phyloP scores from a whole-genome alignment of 2,329 filamentous ascomycete species.

The Colletotrichum nymphaeae region DNA sequence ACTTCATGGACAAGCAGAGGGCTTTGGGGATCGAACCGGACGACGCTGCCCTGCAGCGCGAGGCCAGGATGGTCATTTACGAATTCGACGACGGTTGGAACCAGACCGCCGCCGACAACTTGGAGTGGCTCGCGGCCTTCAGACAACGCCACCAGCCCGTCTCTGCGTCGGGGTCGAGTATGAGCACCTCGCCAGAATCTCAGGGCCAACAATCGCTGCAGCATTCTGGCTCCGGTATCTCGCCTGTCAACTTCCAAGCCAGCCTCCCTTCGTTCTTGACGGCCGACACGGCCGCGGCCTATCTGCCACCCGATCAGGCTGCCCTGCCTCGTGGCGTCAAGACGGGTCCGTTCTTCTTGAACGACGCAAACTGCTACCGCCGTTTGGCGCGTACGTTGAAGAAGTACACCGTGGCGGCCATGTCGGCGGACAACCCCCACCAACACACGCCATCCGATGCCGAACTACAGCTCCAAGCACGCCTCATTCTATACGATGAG shows the following conservation, averaged over 20 bases:
- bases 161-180: conserved; percentile 1
- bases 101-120: conserved; percentile 70
- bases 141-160: conserved; percentile 53
- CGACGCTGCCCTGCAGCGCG: conserved; percentile 65
- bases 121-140: conserved; percentile 65
- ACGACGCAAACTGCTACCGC: conserved; percentile 71
- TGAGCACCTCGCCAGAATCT: conserved; percentile 15
- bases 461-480: conserved; percentile 73
- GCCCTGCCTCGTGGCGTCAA: not conserved
- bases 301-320: not conserved
- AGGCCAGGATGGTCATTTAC: conserved; percentile 72
- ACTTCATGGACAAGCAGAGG: conserved; percentile 60
- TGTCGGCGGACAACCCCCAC: conserved; percentile 71
- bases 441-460: conserved; percentile 68
- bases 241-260: not conserved
- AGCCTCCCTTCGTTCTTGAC: not conserved
- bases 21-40: conserved; percentile 59
- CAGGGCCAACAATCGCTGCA: not conserved
- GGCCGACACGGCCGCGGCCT: not conserved
- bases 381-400: conserved; percentile 64
- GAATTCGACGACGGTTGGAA: conserved; percentile 73
- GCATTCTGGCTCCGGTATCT: conserved; percentile 3
- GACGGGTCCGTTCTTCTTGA: conserved; percentile 59
- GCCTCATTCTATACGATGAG: conserved; percentile 73
- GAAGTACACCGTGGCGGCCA: conserved; percentile 63